A percentile compares a stretch with the other conserved stretches of the same genome.
phyloP scores from a whole-genome alignment of 1,284 basidiomycete genomes.

The Mycena citricolor region DNA sequence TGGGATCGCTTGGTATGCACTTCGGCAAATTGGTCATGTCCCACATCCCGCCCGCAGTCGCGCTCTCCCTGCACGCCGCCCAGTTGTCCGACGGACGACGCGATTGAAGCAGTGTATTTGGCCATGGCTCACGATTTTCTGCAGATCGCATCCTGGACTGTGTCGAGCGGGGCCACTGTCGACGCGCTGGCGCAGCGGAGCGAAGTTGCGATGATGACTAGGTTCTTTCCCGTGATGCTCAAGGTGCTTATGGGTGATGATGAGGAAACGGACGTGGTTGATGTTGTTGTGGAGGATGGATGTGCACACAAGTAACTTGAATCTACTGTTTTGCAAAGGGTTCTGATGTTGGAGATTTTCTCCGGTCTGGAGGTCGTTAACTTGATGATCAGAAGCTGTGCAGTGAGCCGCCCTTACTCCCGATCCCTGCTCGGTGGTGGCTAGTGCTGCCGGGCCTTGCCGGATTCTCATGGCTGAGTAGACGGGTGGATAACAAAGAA shows the following conservation, averaged over 20 bases:
- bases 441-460: no score
- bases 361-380: no score
- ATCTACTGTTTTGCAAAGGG: no score
- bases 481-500: no score
- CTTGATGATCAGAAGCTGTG: no score
- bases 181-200: constrained; percentile 50
- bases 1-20: constrained; percentile 42
- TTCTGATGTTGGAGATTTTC: no score
- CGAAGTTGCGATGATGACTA: constrained; percentile 67
- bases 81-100: constrained; percentile 59
- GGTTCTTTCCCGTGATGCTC: constrained; percentile 67
- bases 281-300: no score
- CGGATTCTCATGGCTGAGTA: no score
- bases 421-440: no score
- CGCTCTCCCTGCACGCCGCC: constrained; percentile 66
- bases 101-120: constrained; percentile 50
- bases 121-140: constrained; percentile 67
- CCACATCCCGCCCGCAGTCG: constrained; percentile 61
- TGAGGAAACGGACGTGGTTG: constrained; percentile 37
- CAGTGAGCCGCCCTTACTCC: no score
- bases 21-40: constrained; percentile 16
- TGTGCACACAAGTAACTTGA: no score
- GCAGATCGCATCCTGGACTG: constrained; percentile 65
- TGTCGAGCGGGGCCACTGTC: constrained; percentile 36
- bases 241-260: constrained; percentile 68